Percentiles rank a stretch among this genome's conserved stretches.
Evolutionary conservation across 306 rosid genomes (phyloP).

Genomic region (Cyclanthera cordifolia): DNA sequence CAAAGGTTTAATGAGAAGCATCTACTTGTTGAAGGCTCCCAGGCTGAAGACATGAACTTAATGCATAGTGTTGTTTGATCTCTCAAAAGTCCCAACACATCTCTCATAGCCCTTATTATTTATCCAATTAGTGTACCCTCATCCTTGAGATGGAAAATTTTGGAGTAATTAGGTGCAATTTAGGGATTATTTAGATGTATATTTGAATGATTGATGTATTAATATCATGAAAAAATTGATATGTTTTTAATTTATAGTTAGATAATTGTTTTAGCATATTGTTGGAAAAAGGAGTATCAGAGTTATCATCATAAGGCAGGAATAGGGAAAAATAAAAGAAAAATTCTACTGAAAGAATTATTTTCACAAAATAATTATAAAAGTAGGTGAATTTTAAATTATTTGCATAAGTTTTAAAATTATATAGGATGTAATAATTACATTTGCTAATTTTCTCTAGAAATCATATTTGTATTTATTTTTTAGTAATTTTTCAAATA

Average conservation of each 20-base stretch:
- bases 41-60: constrained; percentile 12
- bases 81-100: neutral
- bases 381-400: too few relatives aligned
- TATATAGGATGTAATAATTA: too few relatives aligned
- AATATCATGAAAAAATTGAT: neutral
- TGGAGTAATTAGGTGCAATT: neutral
- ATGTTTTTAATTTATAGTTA: neutral
- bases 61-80: neutral
- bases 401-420: too few relatives aligned
- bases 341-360: too few relatives aligned
- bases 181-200: neutral
- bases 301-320: neutral
- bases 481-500: too few relatives aligned
- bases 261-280: neutral
- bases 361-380: too few relatives aligned
- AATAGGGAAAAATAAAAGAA: neutral
- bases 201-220: constrained; percentile 1
- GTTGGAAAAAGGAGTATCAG: neutral
- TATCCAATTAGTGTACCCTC: neutral
- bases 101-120: neutral
- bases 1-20: constrained; percentile 62
- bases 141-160: neutral
- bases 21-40: constrained; percentile 60
- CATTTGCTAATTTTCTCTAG: too few relatives aligned
- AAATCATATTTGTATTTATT: too few relatives aligned